phyloP scores from a whole-genome alignment of 2,329 filamentous ascomycete genomes.

The Neonectria sp. region DNA sequence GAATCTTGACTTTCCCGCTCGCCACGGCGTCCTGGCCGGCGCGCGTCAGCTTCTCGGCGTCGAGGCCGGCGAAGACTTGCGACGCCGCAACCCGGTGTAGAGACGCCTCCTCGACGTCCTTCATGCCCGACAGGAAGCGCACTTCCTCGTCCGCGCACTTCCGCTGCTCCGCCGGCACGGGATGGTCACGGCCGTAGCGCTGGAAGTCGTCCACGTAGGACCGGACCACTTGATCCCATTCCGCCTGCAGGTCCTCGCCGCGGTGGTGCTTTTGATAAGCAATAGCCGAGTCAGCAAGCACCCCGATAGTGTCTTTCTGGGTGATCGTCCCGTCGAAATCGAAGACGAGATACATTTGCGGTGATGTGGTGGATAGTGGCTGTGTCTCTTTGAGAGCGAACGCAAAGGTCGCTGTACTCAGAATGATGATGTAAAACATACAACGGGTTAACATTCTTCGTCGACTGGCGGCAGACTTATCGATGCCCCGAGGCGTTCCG shows the following conservation, averaged over 20 bases:
- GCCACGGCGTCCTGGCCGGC: conserved; percentile 57
- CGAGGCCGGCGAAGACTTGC: conserved; percentile 62
- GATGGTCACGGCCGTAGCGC: conserved; percentile 54
- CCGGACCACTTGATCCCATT: conserved; percentile 63
- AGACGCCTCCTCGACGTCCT: conserved; percentile 62
- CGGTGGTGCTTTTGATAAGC: conserved; percentile 47
- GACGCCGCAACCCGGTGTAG: conserved; percentile 60
- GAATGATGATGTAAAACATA: conserved; percentile 1
- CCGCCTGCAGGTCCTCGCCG: conserved; percentile 52
- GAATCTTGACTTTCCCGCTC: conserved; percentile 52
- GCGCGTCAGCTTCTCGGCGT: conserved; percentile 48
- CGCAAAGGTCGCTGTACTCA: neutral
- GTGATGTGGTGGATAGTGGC: conserved; percentile 5
- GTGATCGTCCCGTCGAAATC: conserved; percentile 76
- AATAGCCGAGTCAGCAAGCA: conserved; percentile 63
- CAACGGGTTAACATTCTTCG: neutral
- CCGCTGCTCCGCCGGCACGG: conserved; percentile 52
- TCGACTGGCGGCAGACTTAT: neutral
- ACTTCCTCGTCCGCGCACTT: conserved; percentile 57
- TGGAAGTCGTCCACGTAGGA: conserved; percentile 61
- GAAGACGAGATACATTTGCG: conserved; percentile 63
- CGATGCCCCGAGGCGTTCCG: neutral
- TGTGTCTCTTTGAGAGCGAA: conserved; percentile 15
- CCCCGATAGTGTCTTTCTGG: conserved; percentile 65
- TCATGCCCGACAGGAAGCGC: conserved; percentile 60